Evolutionary conservation across 495 filamentous ascomycete species (phyloP).

Genomic region (Peziza echinospora): DNA sequence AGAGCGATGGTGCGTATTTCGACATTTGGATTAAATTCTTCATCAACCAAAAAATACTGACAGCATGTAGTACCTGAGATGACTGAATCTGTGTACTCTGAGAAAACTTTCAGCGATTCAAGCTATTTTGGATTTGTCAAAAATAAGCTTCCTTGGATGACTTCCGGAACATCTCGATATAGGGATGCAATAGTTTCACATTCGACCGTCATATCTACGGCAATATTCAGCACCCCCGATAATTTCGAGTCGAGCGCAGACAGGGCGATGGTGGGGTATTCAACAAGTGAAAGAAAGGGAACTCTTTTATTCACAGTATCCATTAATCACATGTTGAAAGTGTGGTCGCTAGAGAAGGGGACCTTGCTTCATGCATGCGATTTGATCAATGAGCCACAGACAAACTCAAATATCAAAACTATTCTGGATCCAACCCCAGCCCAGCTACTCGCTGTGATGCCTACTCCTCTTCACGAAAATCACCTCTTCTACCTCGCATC

Average conservation of each 20-base stretch:
- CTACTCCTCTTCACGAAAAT: constrained; percentile 31
- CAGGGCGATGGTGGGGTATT: constrained; percentile 26
- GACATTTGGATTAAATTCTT: too few species aligned
- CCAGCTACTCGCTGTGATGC: constrained; percentile 51
- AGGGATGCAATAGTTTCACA: constrained; percentile 14
- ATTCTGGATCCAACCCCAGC: constrained; percentile 53
- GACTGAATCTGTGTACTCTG: constrained; percentile 13
- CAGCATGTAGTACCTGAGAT: neutral
- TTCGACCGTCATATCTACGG: constrained; percentile 16
- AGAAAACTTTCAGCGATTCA: constrained; percentile 16
- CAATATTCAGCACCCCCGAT: constrained; percentile 7
- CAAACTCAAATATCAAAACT: constrained; percentile 23
- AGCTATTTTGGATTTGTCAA: constrained; percentile 15
- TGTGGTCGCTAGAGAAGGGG: constrained; percentile 63
- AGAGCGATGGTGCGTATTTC: constrained; percentile 42
- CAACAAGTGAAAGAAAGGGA: neutral
- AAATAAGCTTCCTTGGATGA: constrained; percentile 17
- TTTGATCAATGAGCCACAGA: constrained; percentile 33
- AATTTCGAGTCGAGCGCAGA: constrained; percentile 34
- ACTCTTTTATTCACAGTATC: constrained; percentile 56
- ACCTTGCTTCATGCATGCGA: constrained; percentile 50
- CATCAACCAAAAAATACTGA: neutral
- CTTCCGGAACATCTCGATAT: constrained; percentile 11
- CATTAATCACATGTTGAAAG: constrained; percentile 63
- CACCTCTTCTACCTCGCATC: constrained; percentile 56